phyloP scores from a whole-genome alignment of 768 basidiomycete species.

The Boletus insuetus region DNA sequence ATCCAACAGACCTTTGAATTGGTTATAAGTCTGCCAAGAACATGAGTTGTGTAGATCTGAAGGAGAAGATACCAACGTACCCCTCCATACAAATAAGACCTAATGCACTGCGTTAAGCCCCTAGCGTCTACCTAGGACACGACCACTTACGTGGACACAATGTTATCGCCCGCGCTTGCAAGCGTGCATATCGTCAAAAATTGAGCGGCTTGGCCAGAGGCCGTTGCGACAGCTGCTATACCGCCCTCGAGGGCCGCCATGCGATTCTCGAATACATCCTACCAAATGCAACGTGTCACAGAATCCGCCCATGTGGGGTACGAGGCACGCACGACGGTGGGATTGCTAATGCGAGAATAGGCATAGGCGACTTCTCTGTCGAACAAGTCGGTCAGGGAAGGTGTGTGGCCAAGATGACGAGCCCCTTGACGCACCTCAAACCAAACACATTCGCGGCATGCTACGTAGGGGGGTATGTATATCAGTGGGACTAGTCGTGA shows the following conservation, averaged over 20 bases:
- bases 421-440: conserved; percentile 4
- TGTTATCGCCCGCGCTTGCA: conserved; percentile 69
- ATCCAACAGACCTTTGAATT: conserved; percentile 15
- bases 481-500: no score
- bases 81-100: conserved; percentile 21
- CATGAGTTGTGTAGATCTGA: no score
- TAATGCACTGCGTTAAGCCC: not conserved
- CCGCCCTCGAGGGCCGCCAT: conserved; percentile 83
- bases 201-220: conserved; percentile 77
- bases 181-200: conserved; percentile 66
- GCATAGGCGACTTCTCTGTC: conserved; percentile 6
- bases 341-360: conserved; percentile 22
- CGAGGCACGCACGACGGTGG: conserved; percentile 14
- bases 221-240: conserved; percentile 66
- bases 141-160: conserved; percentile 60
- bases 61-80: not conserved
- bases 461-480: not conserved
- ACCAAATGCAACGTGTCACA: not conserved
- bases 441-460: conserved; percentile 15
- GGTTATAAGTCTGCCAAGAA: conserved; percentile 15
- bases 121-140: conserved; percentile 34
- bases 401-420: not conserved
- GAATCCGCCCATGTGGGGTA: not conserved
- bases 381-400: not conserved
- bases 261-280: conserved; percentile 80